Conservation (phyloP, 768 basidiomycete species). For the Dictyophora rubrovolvata region DNA sequence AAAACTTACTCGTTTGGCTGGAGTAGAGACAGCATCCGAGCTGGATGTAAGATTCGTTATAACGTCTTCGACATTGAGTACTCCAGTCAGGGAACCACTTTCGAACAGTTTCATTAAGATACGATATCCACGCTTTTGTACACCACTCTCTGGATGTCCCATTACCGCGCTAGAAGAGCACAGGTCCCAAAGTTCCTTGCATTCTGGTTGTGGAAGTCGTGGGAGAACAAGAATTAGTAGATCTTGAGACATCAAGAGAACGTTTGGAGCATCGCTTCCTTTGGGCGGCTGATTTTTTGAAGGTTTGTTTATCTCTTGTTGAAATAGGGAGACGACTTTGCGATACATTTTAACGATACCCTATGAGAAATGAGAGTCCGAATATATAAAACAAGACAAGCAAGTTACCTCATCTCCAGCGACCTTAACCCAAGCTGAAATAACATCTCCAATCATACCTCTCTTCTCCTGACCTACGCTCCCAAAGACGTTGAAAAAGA, state of each 20-base stretch:
- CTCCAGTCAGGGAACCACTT: constrained; percentile 42
- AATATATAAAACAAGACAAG: not conserved
- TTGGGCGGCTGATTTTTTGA: constrained; percentile 27
- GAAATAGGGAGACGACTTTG: constrained; percentile 67
- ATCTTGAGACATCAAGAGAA: constrained; percentile 63
- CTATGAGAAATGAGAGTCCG: constrained; percentile 21
- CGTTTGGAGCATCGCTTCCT: constrained; percentile 30
- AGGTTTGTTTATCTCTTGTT: constrained; percentile 43
- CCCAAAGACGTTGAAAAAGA: constrained; percentile 94
- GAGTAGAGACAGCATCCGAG: constrained; percentile 54
- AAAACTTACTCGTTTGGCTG: constrained; percentile 73
- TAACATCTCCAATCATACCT: constrained; percentile 77
- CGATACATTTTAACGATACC: constrained; percentile 73
- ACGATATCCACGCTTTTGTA: constrained; percentile 95
- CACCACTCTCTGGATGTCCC: constrained; percentile 68
- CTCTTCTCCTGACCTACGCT: constrained; percentile 66
- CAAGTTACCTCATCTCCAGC: constrained; percentile 55
- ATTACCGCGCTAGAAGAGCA: constrained; percentile 62
- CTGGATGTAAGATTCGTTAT: constrained; percentile 5
- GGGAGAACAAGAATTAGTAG: constrained; percentile 79
- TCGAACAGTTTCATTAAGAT: constrained; percentile 69
- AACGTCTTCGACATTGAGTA: constrained; percentile 14
- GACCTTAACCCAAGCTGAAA: constrained; percentile 77
- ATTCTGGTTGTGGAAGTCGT: constrained; percentile 52
- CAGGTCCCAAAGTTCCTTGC: constrained; percentile 54